These are phyloP conservation scores for Prunus armeniaca DNA, from an alignment of 306 rosid species.

Conservation along the genomic window DNA sequence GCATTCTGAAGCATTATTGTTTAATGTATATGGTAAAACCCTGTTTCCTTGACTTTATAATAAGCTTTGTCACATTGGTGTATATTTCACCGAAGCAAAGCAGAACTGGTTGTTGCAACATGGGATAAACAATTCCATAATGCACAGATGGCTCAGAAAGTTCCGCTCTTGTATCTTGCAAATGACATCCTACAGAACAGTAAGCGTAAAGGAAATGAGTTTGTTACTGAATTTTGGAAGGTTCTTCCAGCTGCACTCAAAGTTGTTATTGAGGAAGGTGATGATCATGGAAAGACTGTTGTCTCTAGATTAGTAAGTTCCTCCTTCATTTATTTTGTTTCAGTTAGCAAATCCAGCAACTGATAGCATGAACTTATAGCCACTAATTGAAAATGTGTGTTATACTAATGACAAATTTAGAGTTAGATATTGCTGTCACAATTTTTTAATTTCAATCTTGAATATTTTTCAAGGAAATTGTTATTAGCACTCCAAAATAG, in stretches of 20 bases:
- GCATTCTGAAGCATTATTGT: not conserved
- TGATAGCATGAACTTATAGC: not conserved
- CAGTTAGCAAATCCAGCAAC: not conserved
- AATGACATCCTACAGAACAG: conserved; percentile 96
- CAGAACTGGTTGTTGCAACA: conserved; percentile 79
- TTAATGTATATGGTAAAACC: not conserved
- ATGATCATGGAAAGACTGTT: conserved; percentile 52
- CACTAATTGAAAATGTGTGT: not conserved
- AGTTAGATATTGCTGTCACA: not conserved
- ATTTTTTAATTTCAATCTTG: not conserved
- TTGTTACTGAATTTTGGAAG: conserved; percentile 87
- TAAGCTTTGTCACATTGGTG: conserved; percentile 97
- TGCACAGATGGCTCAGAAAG: conserved; percentile 58
- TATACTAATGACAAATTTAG: not conserved
- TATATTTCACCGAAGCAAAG: conserved; percentile 84
- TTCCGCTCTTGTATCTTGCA: conserved; percentile 86
- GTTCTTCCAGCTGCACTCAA: conserved; percentile 82
- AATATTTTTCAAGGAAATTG: no score
- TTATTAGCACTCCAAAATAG: no score
- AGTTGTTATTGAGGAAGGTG: conserved; percentile 54
- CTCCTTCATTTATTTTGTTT: conserved; percentile 1
- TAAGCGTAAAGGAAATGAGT: conserved; percentile 92
- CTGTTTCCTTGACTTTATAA: conserved; percentile 40
- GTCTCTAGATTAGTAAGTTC: conserved; percentile 71
- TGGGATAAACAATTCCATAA: conserved; percentile 77